Evolutionary conservation across 2,329 filamentous ascomycete species (phyloP), one percentile per base, ranked within the genome.

Genomic region (Orbilia javanica): DNA sequence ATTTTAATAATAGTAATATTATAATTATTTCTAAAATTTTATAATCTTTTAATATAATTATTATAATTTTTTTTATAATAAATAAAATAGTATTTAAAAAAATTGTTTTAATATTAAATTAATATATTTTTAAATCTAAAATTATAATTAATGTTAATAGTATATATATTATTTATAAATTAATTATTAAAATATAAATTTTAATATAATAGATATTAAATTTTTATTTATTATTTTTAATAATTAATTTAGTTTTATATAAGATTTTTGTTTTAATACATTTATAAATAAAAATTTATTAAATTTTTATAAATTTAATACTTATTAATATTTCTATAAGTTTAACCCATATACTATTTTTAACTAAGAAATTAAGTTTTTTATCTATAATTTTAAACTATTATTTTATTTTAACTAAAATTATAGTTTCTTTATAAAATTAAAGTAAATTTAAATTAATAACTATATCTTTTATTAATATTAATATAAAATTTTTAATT

Each of bases 281-380:
- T 60, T 60, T 60, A 34, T 10, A 11, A 20, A 15, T 60, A 22
- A 60, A 60, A 13, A 60, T 25, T 25, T 25, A 60, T 4, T 15
- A 15, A 5, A 11, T 25, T 20, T 15, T 22, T 25, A 60, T 60
- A 20, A 15, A 20, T 39, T 39, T 60, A 1, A 11, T 36, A 36
- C 68, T 70, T 53, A 48, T 46, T 3, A 86, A 81, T 0, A 84
- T 85, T 52, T 84, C 85, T 0, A 11, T 29, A 29, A 52, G 15
- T 15, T 52, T n/a, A 52, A 8, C n/a, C 25, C 22, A 52, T 1
- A 29, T 52, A 1, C 15, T 29, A 52, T 84, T 85, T 69, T 85
- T 85, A 0, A 29, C 20, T 1, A 46, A 29, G 15, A 31, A 42
- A 36, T 27, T 57, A 25, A 31, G 55, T 29, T 36, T 36, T 74